phyloP scores from a whole-genome alignment of 2,329 filamentous ascomycete species.

The Pseudogymnoascus sp. region DNA sequence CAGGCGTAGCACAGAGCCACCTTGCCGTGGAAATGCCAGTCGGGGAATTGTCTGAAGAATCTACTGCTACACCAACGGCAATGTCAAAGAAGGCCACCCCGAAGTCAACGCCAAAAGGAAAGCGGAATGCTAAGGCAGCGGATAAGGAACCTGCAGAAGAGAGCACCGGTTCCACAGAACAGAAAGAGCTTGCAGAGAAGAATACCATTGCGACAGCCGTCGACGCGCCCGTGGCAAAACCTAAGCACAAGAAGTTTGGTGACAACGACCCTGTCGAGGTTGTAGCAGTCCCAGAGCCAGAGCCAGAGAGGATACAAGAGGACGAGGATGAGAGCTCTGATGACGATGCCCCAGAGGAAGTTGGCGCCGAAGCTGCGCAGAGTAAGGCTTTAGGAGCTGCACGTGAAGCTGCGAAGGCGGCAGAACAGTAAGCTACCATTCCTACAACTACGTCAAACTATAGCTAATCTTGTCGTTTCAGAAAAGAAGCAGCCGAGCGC shows the following conservation, averaged over 20 bases:
- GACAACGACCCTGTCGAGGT: constrained; percentile 18
- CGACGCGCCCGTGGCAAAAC: not conserved
- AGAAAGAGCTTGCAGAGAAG: not conserved
- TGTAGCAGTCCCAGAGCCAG: constrained; percentile 13
- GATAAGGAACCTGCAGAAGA: not conserved
- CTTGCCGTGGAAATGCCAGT: constrained; percentile 21
- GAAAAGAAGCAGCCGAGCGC: constrained; percentile 20
- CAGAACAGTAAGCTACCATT: constrained; percentile 19
- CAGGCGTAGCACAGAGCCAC: constrained; percentile 12
- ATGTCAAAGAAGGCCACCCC: not conserved
- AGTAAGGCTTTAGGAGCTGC: constrained; percentile 16
- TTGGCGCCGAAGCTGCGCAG: constrained; percentile 20
- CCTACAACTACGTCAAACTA: not conserved
- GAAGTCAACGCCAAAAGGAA: not conserved
- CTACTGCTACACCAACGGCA: not conserved
- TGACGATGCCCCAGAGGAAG: constrained; percentile 26
- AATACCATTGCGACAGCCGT: not conserved
- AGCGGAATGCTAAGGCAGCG: not conserved
- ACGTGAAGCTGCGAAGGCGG: constrained; percentile 21
- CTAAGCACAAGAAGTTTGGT: constrained; percentile 20
- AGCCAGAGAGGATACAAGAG: constrained; percentile 1
- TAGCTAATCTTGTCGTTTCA: constrained; percentile 14
- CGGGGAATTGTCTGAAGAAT: not conserved
- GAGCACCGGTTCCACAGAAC: not conserved
- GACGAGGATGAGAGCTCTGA: constrained; percentile 14